phyloP scores from a whole-genome alignment of 2,329 filamentous ascomycete genomes.

The Grosmannia clavigera region DNA sequence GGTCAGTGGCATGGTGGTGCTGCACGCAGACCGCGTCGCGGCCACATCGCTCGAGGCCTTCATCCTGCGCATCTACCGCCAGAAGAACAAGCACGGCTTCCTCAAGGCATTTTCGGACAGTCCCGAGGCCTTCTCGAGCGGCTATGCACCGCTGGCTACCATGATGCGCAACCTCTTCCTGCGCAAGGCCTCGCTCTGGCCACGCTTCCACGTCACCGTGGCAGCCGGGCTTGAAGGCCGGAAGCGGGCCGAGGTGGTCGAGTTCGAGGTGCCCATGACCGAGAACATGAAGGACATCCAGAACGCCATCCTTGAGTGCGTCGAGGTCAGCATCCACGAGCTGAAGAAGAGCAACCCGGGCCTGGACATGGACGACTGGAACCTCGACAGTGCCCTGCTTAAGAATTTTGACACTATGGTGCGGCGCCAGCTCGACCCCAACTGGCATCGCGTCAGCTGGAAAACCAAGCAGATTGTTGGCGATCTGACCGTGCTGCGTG shows the following conservation, averaged over 20 bases:
- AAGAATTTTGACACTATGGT: slow-evolving; percentile 86
- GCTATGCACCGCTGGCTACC: slow-evolving; percentile 75
- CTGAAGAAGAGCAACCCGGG: slow-evolving; percentile 83
- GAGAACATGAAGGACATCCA: slow-evolving; percentile 89
- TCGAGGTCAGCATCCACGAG: slow-evolving; percentile 88
- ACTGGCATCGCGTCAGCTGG: slow-evolving; percentile 94
- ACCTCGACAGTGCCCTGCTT: slow-evolving; percentile 80
- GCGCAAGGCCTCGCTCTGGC: slow-evolving; percentile 79
- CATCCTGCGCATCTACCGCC: slow-evolving; percentile 83
- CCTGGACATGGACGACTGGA: slow-evolving; percentile 95
- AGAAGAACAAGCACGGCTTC: slow-evolving; percentile 89
- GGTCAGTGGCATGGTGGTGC: slow-evolving; percentile 73
- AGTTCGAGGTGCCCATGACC: slow-evolving; percentile 92
- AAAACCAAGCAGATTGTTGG: slow-evolving; percentile 90
- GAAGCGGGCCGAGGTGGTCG: slow-evolving; percentile 90
- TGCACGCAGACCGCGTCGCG: slow-evolving; percentile 79
- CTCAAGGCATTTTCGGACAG: slow-evolving; percentile 93
- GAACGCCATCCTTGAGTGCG: slow-evolving; percentile 87
- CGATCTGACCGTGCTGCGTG: slow-evolving; percentile 72
- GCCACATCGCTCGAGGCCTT: slow-evolving; percentile 90
- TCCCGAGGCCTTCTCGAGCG: slow-evolving; percentile 78
- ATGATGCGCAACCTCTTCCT: slow-evolving; percentile 92
- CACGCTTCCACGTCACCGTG: slow-evolving; percentile 83
- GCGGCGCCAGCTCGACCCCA: slow-evolving; percentile 79
- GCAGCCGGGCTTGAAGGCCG: slow-evolving; percentile 82